Evolutionary conservation across 202 grass and related monocot genomes (phyloP).

Genomic region (Brachypodium distachyon): DNA sequence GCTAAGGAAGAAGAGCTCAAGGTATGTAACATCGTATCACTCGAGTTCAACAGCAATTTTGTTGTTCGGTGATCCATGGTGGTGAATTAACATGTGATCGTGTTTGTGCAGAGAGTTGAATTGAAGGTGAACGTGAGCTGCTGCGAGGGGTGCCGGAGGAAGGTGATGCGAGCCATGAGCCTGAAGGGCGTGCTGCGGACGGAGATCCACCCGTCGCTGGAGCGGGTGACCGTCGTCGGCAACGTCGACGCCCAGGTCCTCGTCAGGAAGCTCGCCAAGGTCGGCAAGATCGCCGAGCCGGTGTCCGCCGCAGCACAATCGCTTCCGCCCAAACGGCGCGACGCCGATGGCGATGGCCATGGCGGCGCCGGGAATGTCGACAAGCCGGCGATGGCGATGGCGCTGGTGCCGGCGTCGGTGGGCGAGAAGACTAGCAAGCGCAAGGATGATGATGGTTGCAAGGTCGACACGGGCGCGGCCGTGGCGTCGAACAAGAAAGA

Average conservation of each 20-base stretch:
- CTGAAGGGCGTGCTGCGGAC: constrained; percentile 77
- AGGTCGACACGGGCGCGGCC: neutral
- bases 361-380: neutral
- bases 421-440: neutral
- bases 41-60: neutral
- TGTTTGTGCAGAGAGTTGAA: constrained; percentile 65
- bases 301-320: neutral
- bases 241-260: constrained; percentile 56
- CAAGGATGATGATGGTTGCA: neutral
- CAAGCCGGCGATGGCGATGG: neutral
- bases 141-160: constrained; percentile 88
- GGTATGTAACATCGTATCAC: neutral
- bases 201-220: constrained; percentile 78
- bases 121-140: constrained; percentile 89
- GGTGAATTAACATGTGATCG: neutral
- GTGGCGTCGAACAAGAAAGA: neutral
- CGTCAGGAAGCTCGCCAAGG: constrained; percentile 60
- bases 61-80: neutral
- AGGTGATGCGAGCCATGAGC: constrained; percentile 79
- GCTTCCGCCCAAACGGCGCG: neutral
- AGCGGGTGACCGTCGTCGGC: constrained; percentile 60
- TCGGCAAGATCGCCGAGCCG: constrained; percentile 65
- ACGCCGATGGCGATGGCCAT: constrained; percentile 16
- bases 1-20: constrained; percentile 61
- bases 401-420: neutral